Conservation (phyloP, 169 alveolate species). For the Theileria sp. region DNA sequence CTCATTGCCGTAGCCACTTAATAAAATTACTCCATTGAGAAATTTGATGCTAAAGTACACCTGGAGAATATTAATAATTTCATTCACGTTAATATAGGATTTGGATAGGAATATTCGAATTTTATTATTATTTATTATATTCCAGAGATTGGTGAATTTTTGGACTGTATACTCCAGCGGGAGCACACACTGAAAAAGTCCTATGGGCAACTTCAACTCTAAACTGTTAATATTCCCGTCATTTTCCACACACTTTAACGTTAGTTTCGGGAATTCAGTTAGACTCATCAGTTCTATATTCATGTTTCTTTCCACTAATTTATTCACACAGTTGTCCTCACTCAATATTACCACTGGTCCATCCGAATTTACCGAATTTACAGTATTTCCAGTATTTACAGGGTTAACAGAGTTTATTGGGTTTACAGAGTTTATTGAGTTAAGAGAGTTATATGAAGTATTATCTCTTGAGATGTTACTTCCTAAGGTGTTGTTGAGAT, state of each 20-base stretch:
- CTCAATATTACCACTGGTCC: too few relatives aligned
- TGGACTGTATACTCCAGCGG: conserved; percentile 14
- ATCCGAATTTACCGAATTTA: too few relatives aligned
- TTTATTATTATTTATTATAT: conserved; percentile 11
- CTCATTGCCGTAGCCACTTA: conserved; percentile 10
- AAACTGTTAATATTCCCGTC: conserved; percentile 43
- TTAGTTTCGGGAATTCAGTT: conserved; percentile 18
- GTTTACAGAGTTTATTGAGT: too few relatives aligned
- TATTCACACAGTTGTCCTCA: too few relatives aligned
- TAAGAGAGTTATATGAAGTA: too few relatives aligned
- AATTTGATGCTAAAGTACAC: conserved; percentile 9
- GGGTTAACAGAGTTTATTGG: too few relatives aligned
- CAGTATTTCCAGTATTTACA: too few relatives aligned
- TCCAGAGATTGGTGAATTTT: conserved; percentile 10
- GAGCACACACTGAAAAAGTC: conserved; percentile 24
- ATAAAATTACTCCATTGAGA: background rate
- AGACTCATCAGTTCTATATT: background rate
- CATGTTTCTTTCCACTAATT: conserved; percentile 1
- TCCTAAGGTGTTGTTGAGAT: background rate
- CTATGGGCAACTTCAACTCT: conserved; percentile 38
- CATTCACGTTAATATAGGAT: background rate
- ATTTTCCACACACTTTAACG: conserved; percentile 26
- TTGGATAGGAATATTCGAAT: conserved; percentile 1
- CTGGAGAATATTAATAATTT: background rate
- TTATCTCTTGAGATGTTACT: too few relatives aligned